Percentiles rank a stretch among this genome's conserved stretches.
These are phyloP conservation scores for Candida pseudocylindracea DNA, from an alignment of 1,139 yeast species.

Conservation along the genomic window DNA sequence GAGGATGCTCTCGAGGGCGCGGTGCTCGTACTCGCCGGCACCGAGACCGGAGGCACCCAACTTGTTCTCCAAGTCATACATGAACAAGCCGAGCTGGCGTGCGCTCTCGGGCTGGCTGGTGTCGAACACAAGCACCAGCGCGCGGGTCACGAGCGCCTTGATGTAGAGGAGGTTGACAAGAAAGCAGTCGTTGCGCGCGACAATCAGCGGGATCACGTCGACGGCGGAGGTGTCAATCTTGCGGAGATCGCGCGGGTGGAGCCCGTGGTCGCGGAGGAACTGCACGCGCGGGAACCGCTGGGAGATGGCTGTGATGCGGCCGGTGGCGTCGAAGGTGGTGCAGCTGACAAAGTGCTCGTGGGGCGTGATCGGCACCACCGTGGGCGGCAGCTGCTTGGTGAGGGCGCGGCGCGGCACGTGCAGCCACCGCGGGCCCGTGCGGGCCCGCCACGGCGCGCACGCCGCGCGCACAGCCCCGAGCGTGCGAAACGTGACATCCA, in stretches of 20 bases:
- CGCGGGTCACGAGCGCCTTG: conserved; percentile 66
- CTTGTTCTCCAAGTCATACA: conserved; percentile 73
- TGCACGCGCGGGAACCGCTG: conserved; percentile 60
- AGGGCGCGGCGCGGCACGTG: neutral
- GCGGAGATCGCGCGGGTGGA: conserved; percentile 64
- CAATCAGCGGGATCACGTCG: conserved; percentile 73
- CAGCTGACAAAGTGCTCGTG: conserved; percentile 37
- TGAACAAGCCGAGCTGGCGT: conserved; percentile 41
- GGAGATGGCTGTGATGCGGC: conserved; percentile 53
- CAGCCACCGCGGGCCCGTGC: too few relatives aligned
- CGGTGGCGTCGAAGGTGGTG: conserved; percentile 52
- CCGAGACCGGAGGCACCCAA: conserved; percentile 14
- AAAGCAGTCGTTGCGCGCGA: conserved; percentile 54
- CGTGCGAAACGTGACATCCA: too few relatives aligned
- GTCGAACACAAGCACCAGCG: conserved; percentile 68
- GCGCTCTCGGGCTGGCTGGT: conserved; percentile 31
- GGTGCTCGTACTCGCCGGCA: conserved; percentile 45
- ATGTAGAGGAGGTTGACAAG: conserved; percentile 67
- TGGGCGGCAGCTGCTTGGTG: neutral
- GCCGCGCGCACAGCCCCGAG: too few relatives aligned
- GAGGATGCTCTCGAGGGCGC: conserved; percentile 76
- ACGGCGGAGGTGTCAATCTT: conserved; percentile 77
- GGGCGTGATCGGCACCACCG: conserved; percentile 32
- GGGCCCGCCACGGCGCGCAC: too few relatives aligned
- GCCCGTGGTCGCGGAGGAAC: conserved; percentile 50